Conservation (phyloP, 192 early-diverging fungal species). For the Backusella macrospora region DNA sequence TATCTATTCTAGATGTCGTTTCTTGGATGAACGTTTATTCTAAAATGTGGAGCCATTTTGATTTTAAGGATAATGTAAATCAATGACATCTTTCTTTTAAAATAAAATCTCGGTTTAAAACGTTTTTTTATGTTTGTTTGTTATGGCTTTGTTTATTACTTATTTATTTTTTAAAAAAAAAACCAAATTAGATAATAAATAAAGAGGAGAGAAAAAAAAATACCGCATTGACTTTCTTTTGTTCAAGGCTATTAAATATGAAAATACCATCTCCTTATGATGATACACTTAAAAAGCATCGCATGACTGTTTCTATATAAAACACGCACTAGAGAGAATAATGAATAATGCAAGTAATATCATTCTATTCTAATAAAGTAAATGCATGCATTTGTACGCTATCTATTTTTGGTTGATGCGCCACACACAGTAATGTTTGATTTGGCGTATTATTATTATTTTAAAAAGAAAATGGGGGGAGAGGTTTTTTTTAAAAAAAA, state of each 20-base stretch:
- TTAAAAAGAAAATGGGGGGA: too few relatives aligned
- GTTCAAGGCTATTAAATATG: neutral
- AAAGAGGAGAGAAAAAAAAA: neutral
- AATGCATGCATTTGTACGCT: neutral
- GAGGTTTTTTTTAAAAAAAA: neutral
- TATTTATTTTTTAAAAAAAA: slow-evolving; percentile 5
- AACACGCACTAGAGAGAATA: too few relatives aligned
- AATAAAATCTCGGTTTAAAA: neutral
- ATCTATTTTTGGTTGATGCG: neutral
- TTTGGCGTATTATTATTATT: neutral
- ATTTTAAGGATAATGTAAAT: neutral
- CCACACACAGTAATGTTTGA: neutral
- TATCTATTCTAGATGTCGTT: neutral
- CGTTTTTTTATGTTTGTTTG: neutral
- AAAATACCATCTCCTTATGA: neutral
- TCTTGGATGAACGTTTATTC: neutral
- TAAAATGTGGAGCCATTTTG: neutral
- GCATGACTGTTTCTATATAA: neutral
- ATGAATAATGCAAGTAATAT: neutral
- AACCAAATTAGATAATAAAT: neutral
- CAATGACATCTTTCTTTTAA: neutral
- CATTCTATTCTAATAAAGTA: neutral
- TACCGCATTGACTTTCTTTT: too few relatives aligned
- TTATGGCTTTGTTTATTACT: neutral
- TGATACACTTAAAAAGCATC: too few relatives aligned